Percentiles rank a stretch among this genome's conserved stretches.
phyloP scores from a whole-genome alignment of 2,329 filamentous ascomycete species.

The Colletotrichum sp. region DNA sequence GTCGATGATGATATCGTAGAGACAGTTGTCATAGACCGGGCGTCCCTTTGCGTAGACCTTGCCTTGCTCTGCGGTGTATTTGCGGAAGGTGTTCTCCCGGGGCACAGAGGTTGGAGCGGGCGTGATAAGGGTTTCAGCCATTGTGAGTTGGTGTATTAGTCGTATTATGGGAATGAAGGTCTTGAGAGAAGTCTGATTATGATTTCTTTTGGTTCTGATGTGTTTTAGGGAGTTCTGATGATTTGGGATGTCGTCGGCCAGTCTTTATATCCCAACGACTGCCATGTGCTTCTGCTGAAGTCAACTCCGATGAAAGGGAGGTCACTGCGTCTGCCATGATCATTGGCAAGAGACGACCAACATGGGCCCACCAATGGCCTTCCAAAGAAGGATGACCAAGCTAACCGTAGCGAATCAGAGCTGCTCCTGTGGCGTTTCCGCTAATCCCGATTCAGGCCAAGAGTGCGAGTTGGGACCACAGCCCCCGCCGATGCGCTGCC shows the following conservation, averaged over 20 bases:
- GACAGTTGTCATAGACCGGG: conserved; percentile 42
- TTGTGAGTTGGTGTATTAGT: neutral
- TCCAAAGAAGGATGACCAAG: neutral
- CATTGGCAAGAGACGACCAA: neutral
- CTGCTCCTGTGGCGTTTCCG: neutral
- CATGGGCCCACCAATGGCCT: neutral
- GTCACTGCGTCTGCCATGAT: neutral
- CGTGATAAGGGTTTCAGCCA: neutral
- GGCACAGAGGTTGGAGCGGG: neutral
- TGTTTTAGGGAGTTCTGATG: accelerated
- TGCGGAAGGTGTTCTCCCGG: conserved; percentile 44
- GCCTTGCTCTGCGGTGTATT: conserved; percentile 48
- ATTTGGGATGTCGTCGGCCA: neutral
- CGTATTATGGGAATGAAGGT: neutral
- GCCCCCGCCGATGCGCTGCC: neutral
- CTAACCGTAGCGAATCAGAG: neutral
- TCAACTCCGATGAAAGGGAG: neutral
- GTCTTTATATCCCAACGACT: neutral
- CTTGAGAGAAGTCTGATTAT: neutral
- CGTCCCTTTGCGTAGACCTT: conserved; percentile 47
- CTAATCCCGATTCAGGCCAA: conserved; percentile 15
- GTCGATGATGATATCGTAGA: conserved; percentile 52
- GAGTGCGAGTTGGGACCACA: conserved; percentile 14
- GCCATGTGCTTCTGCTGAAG: neutral
- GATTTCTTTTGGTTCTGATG: neutral